phyloP scores from a whole-genome alignment of 345 rosid genomes.

The Eucalyptus fibrosa region DNA sequence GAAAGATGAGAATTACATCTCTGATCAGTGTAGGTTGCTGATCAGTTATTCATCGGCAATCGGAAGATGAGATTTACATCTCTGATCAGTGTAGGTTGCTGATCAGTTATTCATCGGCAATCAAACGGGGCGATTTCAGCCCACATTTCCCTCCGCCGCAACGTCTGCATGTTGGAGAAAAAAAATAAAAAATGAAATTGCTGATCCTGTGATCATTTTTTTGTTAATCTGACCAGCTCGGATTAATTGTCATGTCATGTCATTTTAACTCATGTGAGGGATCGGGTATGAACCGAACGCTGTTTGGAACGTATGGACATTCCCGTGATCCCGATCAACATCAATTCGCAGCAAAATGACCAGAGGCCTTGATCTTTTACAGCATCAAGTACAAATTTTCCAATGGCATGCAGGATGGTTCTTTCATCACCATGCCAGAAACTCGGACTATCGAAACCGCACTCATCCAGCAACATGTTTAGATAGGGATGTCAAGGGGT shows the following conservation, averaged over 20 bases:
- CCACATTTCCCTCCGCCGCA: background rate
- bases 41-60: background rate
- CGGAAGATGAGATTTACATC: background rate
- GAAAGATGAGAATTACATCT: background rate
- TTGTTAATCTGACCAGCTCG: background rate
- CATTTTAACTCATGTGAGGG: background rate
- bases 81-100: background rate
- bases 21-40: background rate
- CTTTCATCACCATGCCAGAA: too few species aligned
- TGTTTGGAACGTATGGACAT: accelerated
- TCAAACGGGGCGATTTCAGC: background rate
- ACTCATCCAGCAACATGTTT: background rate
- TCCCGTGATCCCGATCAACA: background rate
- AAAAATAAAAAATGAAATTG: too few species aligned
- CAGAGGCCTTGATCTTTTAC: background rate
- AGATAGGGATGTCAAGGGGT: too few species aligned
- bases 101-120: background rate
- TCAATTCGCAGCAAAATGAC: too few species aligned
- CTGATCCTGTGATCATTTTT: background rate
- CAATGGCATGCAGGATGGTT: background rate
- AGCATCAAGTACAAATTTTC: background rate
- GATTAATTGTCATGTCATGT: background rate
- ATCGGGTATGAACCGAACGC: background rate
- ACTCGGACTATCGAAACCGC: too few species aligned
- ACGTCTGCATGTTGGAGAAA: background rate